Conservation (phyloP, 2,329 filamentous ascomycete genomes). For the Pestalotiopsis sp. region DNA sequence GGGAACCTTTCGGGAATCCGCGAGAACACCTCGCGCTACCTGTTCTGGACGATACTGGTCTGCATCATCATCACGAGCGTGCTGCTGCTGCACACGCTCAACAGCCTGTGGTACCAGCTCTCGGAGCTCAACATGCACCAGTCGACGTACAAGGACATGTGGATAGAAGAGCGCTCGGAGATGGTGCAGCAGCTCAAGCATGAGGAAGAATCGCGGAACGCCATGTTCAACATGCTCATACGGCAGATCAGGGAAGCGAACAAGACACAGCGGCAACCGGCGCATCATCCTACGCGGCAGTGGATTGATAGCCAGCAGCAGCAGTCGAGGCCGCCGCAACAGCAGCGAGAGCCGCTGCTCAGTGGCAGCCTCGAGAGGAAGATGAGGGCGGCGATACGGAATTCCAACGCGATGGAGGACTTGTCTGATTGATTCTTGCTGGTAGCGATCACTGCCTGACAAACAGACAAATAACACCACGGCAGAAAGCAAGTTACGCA, state of each 20-base stretch:
- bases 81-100: slow-evolving; percentile 9
- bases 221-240: background rate
- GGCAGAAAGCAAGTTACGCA: background rate
- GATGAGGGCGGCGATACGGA: background rate
- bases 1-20: slow-evolving; percentile 6
- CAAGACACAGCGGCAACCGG: background rate
- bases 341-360: background rate
- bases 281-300: background rate
- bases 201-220: background rate
- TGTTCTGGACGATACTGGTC: slow-evolving; percentile 14
- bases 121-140: slow-evolving; percentile 13
- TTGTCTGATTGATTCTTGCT: background rate
- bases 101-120: slow-evolving; percentile 11
- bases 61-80: background rate
- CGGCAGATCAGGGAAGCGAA: background rate
- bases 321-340: background rate
- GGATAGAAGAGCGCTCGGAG: slow-evolving; percentile 10
- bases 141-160: slow-evolving; percentile 9
- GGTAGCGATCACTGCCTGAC: no score
- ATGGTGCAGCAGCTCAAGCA: slow-evolving; percentile 3
- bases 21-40: slow-evolving; percentile 12
- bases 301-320: background rate
- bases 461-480: background rate
- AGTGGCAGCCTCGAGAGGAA: background rate
- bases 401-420: background rate